Base-by-base conservation (phyloP, 768 basidiomycete genomes). In the Botryobasidium botryosum region DNA sequence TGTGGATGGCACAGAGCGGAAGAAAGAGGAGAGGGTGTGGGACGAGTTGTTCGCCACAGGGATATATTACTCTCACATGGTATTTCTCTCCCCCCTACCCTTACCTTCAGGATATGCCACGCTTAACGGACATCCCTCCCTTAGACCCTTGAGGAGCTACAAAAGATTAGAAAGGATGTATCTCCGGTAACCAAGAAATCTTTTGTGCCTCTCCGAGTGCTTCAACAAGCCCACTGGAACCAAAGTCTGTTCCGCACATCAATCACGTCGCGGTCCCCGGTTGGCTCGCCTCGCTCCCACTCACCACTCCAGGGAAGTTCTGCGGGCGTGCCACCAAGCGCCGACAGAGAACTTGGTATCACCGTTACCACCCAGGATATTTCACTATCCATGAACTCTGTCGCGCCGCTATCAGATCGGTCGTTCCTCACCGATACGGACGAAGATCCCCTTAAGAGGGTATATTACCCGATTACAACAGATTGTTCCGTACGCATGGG, bases 61-160 rank as follows among this genome's bases (percentile, higher is more conserved):
- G 7, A 84, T 92, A 5, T 79, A 87, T 59, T 92, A 91, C 57
- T 63, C 70, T 4, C 85, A 90, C 56, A 82, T 92, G 81, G 86
- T 85, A 49, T 39, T 68, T 60, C 29, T 24, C 21, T 10, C 23
- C n/a, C 17, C 28, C 13, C 37, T 56, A 4, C 53, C 31, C 18
- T 8, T 10, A 28, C 25, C 17, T 39, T 18, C n/a, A 32, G 32
- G 35, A 26, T 24, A n/a, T n/a, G n/a, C n/a, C n/a, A n/a, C n/a
- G n/a, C n/a, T n/a, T n/a, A n/a, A n/a, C n/a, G n/a, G n/a, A n/a
- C n/a, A n/a, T n/a, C 41, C 33, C 29, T 50, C 23, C 38, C n/a
- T 4, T 55, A 90, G 87, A 62, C 71, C 10, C 73, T 82, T 55
- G 86, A 90, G 21, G 82, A 90, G 56, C 66, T 92, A 25, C 72